Evolutionary conservation across 2,329 filamentous ascomycete genomes (phyloP).

Genomic region (Monosporascus sp.): DNA sequence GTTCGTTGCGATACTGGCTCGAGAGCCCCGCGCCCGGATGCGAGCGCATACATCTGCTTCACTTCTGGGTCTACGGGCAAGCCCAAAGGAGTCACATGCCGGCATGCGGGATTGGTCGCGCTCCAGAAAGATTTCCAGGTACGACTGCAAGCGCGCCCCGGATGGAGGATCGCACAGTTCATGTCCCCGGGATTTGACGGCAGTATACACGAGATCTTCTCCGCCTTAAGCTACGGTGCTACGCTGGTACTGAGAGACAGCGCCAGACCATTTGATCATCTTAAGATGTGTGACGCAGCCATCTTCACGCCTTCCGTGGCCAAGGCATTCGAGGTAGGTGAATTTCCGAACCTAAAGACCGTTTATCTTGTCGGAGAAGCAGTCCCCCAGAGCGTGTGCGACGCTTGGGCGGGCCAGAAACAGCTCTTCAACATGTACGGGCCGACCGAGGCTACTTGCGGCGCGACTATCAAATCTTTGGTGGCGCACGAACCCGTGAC

Average conservation of each 20-base stretch:
- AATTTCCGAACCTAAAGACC: slow-evolving; percentile 26
- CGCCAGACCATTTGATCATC: slow-evolving; percentile 21
- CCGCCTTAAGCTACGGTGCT: background rate
- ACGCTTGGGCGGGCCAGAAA: slow-evolving; percentile 27
- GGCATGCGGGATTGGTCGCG: background rate
- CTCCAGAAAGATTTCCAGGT: too few relatives aligned
- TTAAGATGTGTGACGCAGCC: slow-evolving; percentile 23
- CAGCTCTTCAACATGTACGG: slow-evolving; percentile 39
- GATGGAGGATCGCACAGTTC: background rate
- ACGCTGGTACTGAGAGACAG: background rate
- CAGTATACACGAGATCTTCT: slow-evolving; percentile 3
- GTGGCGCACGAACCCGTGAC: slow-evolving; percentile 23
- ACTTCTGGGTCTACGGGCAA: slow-evolving; percentile 1
- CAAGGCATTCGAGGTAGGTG: slow-evolving; percentile 21
- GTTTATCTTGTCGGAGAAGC: slow-evolving; percentile 34
- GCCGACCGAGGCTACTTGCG: slow-evolving; percentile 36
- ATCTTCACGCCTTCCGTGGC: slow-evolving; percentile 36
- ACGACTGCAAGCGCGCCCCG: background rate
- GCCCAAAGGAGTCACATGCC: slow-evolving; percentile 1
- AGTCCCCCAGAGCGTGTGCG: slow-evolving; percentile 27
- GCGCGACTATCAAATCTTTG: slow-evolving; percentile 29
- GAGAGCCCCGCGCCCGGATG: too few relatives aligned
- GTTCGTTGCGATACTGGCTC: too few relatives aligned
- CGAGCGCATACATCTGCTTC: background rate
- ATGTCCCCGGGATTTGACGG: slow-evolving; percentile 4